Conservation (phyloP, 129 eudicot species). For the Tanacetum coccineum region DNA sequence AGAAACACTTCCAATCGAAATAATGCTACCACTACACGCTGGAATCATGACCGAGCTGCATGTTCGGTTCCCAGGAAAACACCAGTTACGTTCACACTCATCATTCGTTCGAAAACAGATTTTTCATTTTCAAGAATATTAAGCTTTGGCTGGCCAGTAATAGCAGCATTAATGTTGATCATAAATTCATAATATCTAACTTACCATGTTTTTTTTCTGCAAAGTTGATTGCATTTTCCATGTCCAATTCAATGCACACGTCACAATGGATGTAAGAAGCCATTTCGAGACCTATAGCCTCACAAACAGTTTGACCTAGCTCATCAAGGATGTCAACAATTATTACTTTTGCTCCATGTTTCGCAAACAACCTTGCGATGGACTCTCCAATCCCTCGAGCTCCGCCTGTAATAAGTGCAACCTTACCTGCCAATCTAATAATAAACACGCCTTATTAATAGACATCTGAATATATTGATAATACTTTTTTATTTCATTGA, state of each 20-base stretch:
- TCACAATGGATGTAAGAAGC: constrained; percentile 30
- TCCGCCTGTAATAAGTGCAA: constrained; percentile 29
- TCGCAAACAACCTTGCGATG: constrained; percentile 16
- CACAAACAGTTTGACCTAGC: constrained; percentile 14
- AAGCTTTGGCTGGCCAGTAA: constrained; percentile 2
- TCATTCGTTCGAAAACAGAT: constrained; percentile 4
- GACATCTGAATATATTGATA: no score
- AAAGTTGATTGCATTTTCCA: constrained; percentile 14
- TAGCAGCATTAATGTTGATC: constrained; percentile 32
- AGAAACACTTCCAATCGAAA: constrained; percentile 21
- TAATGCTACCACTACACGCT: constrained; percentile 17
- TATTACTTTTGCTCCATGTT: constrained; percentile 29
- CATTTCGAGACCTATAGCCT: constrained; percentile 14
- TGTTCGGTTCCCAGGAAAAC: constrained; percentile 31
- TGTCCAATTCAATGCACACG: constrained; percentile 22
- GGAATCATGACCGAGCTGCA: constrained; percentile 36
- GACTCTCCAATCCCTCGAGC: constrained; percentile 23
- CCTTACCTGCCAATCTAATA: constrained; percentile 24
- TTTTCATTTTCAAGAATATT: constrained; percentile 11
- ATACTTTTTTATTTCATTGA: no score
- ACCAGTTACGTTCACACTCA: constrained; percentile 25
- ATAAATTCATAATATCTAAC: constrained; percentile 35
- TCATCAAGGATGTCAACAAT: constrained; percentile 25
- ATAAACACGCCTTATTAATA: neutral
- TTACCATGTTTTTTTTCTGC: constrained; percentile 22